phyloP scores from a whole-genome alignment of 208 protist species.

The Leishmania guyanensis region DNA sequence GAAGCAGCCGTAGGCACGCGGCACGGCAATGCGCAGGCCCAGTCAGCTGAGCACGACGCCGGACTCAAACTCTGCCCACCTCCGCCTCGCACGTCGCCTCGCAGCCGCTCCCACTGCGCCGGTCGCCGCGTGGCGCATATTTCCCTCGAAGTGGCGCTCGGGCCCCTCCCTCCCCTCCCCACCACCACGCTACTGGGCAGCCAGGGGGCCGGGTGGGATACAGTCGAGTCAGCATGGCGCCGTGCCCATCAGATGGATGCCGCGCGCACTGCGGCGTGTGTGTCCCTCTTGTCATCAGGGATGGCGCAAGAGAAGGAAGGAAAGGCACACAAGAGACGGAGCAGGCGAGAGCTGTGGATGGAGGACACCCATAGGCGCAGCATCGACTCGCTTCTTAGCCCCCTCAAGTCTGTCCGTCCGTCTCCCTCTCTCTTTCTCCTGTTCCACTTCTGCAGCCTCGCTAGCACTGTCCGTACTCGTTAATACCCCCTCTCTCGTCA shows the following conservation, averaged over 20 bases:
- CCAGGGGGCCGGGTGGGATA: background rate
- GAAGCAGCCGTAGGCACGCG: background rate
- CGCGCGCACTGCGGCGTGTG: background rate
- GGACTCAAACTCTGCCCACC: background rate
- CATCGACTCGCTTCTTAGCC: too few species aligned
- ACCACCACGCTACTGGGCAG: background rate
- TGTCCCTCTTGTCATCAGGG: too few species aligned
- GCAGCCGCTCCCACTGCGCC: background rate
- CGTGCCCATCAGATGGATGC: background rate
- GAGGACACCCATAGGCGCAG: background rate
- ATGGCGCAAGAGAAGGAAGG: too few species aligned
- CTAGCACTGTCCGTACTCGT: background rate
- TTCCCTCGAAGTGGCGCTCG: background rate
- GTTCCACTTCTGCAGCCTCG: background rate
- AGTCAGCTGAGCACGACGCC: background rate
- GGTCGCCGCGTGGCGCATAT: background rate
- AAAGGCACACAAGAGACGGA: background rate
- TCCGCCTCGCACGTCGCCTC: background rate
- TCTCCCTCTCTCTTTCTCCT: background rate
- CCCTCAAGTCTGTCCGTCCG: background rate
- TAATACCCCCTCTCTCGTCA: background rate
- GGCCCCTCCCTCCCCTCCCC: background rate
- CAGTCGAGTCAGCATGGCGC: background rate
- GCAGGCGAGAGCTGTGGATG: background rate
- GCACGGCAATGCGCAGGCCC: background rate